Evolutionary conservation across 192 early-diverging fungal genomes (phyloP).

Genomic region (Helicostylum pulchrum): DNA sequence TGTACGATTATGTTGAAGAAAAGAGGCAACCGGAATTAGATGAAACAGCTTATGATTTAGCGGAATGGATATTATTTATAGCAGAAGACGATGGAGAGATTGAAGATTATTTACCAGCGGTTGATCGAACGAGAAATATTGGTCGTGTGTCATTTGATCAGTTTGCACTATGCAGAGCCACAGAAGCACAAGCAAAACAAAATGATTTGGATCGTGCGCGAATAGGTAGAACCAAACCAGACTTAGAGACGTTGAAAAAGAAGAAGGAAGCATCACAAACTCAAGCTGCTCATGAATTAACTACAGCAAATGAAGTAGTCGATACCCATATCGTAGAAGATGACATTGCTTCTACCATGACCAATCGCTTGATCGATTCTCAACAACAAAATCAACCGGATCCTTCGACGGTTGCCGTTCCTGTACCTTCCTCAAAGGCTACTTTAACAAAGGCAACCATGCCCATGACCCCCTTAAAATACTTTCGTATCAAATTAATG

Average conservation of each 20-base stretch:
- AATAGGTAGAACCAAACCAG: conserved; percentile 24
- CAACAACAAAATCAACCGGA: conserved; percentile 11
- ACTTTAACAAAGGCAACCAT: conserved; percentile 38
- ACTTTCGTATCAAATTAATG: conserved; percentile 53
- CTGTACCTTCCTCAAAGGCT: conserved; percentile 38
- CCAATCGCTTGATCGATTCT: neutral
- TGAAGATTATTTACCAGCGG: conserved; percentile 94
- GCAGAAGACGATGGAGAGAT: conserved; percentile 94
- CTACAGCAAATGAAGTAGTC: conserved; percentile 3
- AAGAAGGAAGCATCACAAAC: conserved; percentile 2
- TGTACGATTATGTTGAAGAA: conserved; percentile 85
- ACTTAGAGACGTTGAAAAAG: conserved; percentile 10
- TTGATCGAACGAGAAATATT: conserved; percentile 86
- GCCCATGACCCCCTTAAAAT: conserved; percentile 36
- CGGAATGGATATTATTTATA: conserved; percentile 86
- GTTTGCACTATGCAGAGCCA: conserved; percentile 84
- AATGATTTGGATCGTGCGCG: conserved; percentile 36
- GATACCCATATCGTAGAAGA: neutral
- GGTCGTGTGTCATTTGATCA: conserved; percentile 84
- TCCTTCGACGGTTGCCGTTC: conserved; percentile 34
- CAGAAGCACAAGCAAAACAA: conserved; percentile 60
- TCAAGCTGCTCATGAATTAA: neutral
- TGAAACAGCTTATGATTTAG: conserved; percentile 60
- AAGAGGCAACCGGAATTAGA: conserved; percentile 61
- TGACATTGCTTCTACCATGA: neutral